phyloP scores from a whole-genome alignment of 2,329 filamentous ascomycete species.

The Pyrenophora seminiperda region DNA sequence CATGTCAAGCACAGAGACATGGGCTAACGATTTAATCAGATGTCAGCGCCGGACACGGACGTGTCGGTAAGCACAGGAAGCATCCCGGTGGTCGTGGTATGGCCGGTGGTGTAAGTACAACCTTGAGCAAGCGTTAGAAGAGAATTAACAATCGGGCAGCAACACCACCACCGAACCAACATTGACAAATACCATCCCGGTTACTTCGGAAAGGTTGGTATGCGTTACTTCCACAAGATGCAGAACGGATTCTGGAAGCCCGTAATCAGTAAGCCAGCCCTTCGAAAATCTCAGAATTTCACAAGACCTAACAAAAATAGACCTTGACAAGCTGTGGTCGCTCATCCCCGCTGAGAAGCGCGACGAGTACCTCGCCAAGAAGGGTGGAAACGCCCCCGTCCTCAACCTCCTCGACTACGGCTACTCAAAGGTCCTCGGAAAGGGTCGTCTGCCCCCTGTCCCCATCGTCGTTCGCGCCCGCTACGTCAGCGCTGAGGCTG shows the following conservation, averaged over 20 bases:
- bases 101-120: slow-evolving; percentile 3
- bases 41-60: slow-evolving; percentile 71
- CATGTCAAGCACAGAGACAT: no score
- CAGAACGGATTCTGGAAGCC: slow-evolving; percentile 32
- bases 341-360: slow-evolving; percentile 92
- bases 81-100: slow-evolving; percentile 76
- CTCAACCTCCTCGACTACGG: slow-evolving; percentile 96
- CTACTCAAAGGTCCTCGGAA: slow-evolving; percentile 98
- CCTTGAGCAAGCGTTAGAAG: no score
- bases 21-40: background rate
- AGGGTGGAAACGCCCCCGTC: slow-evolving; percentile 92
- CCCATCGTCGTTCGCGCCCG: slow-evolving; percentile 93
- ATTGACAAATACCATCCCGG: slow-evolving; percentile 93
- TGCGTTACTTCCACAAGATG: slow-evolving; percentile 75
- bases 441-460: slow-evolving; percentile 92
- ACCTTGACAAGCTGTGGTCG: slow-evolving; percentile 99
- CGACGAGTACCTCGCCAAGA: slow-evolving; percentile 85
- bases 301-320: background rate
- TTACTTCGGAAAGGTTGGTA: slow-evolving; percentile 91
- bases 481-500: slow-evolving; percentile 94
- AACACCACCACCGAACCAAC: slow-evolving; percentile 97
- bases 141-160: no score
- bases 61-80: slow-evolving; percentile 98
- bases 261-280: slow-evolving; percentile 5
- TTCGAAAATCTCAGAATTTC: no score